Percentiles rank a stretch among this genome's conserved stretches.
phyloP scores from a whole-genome alignment of 805 yeast genomes.

The Wilhelminamyces savonicus region DNA sequence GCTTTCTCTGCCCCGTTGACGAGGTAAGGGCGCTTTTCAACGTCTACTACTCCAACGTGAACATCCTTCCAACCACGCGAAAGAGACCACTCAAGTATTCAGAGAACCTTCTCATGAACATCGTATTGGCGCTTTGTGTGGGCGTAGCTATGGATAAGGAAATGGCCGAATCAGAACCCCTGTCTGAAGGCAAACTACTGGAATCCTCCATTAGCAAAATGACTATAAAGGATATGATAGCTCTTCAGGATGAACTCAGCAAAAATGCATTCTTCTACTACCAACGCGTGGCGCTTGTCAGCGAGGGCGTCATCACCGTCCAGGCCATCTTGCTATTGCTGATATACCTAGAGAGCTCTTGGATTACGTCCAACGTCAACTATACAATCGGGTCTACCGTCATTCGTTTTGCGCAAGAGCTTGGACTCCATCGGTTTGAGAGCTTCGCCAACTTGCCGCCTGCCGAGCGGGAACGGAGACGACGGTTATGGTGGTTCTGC shows the following conservation, averaged over 20 bases:
- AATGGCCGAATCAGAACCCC: not conserved
- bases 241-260: conserved; percentile 8
- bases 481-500: conserved; percentile 45
- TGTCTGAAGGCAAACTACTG: not conserved
- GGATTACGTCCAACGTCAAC: conserved; percentile 36
- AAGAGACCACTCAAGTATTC: conserved; percentile 19
- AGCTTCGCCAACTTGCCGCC: conserved; percentile 26
- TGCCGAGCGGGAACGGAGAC: conserved; percentile 31
- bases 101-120: conserved; percentile 28
- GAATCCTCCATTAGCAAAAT: conserved; percentile 1
- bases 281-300: conserved; percentile 41
- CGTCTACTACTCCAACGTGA: conserved; percentile 13
- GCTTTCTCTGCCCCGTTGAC: conserved; percentile 11
- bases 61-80: conserved; percentile 2
- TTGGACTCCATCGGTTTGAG: conserved; percentile 52
- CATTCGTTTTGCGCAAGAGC: conserved; percentile 47
- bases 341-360: conserved; percentile 18
- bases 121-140: conserved; percentile 20
- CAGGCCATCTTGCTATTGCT: conserved; percentile 47
- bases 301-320: conserved; percentile 46
- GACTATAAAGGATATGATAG: conserved; percentile 4
- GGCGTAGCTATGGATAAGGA: conserved; percentile 14
- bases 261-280: conserved; percentile 37
- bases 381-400: conserved; percentile 39
- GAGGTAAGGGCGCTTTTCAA: conserved; percentile 16